Evolutionary conservation across 805 yeast species (phyloP).

Genomic region (Cephaloascus albidus): DNA sequence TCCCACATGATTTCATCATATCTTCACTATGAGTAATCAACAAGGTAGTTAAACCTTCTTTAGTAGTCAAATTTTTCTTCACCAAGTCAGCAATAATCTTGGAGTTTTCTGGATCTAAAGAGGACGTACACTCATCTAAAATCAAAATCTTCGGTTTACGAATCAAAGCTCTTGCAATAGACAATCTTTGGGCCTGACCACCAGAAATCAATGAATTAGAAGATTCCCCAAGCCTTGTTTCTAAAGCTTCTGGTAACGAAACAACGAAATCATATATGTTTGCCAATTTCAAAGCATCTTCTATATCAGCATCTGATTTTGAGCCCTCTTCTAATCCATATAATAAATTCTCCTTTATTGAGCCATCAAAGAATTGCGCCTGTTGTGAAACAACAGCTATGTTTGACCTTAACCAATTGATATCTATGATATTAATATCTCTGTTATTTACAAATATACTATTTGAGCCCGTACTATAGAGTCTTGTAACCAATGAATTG

Average conservation of each 20-base stretch:
- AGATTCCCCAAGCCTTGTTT: constrained; percentile 47
- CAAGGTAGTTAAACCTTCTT: constrained; percentile 29
- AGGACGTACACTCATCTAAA: constrained; percentile 86
- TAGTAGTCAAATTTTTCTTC: constrained; percentile 14
- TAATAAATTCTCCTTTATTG: constrained; percentile 59
- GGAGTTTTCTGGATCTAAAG: constrained; percentile 64
- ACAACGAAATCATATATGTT: constrained; percentile 47
- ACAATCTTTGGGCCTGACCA: constrained; percentile 83
- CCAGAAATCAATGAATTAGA: constrained; percentile 54
- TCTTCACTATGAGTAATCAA: constrained; percentile 69
- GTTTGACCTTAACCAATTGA: constrained; percentile 37
- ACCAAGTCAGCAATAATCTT: constrained; percentile 41
- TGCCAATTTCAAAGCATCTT: constrained; percentile 30
- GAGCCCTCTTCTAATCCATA: constrained; percentile 39
- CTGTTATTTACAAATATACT: constrained; percentile 33
- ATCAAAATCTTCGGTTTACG: constrained; percentile 54
- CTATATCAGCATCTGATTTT: constrained; percentile 17
- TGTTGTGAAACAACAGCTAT: constrained; percentile 72
- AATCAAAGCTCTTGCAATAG: constrained; percentile 75
- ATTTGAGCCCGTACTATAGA: constrained; percentile 34
- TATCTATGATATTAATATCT: constrained; percentile 37
- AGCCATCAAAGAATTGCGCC: constrained; percentile 63
- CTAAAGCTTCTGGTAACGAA: constrained; percentile 46
- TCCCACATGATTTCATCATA: constrained; percentile 51
- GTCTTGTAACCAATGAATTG: constrained; percentile 41